These are phyloP conservation scores for Entomortierella chlamydospora DNA, from an alignment of 192 early-diverging fungal genomes.

Conservation along the genomic window DNA sequence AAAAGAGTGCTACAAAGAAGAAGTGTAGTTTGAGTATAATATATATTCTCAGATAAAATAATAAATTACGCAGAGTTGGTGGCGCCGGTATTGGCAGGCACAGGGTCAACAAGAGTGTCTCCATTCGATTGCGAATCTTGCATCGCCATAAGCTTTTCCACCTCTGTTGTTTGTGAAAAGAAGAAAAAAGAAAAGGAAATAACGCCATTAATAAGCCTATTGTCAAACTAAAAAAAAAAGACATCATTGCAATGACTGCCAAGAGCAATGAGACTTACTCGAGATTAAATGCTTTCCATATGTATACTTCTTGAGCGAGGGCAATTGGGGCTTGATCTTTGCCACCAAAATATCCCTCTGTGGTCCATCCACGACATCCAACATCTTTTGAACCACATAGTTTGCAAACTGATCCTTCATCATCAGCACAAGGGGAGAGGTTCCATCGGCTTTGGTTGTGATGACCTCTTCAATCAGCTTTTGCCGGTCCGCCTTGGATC, in stretches of 20 bases:
- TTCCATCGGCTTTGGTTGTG: conserved; percentile 85
- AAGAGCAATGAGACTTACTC: conserved; percentile 67
- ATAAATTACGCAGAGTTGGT: no score
- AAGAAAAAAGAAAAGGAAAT: conserved; percentile 5
- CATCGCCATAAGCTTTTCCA: conserved; percentile 45
- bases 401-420: conserved; percentile 99
- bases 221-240: not conserved
- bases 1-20: no score
- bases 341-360: conserved; percentile 88
- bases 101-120: conserved; percentile 3
- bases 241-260: no score
- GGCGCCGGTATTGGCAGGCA: conserved; percentile 1
- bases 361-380: conserved; percentile 95
- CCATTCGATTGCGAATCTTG: conserved; percentile 21
- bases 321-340: conserved; percentile 94
- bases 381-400: conserved; percentile 99
- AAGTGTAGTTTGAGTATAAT: no score
- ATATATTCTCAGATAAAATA: no score
- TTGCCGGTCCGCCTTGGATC: conserved; percentile 87
- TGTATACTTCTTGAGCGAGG: conserved; percentile 94
- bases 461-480: conserved; percentile 94
- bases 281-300: conserved; percentile 97
- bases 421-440: conserved; percentile 90
- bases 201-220: not conserved
- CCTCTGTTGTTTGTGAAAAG: conserved; percentile 16